Percentiles rank a stretch among this genome's conserved stretches.
These are phyloP conservation scores for Fagopyrum tataricum DNA, from an alignment of 148 eudicot species.

Conservation along the genomic window DNA sequence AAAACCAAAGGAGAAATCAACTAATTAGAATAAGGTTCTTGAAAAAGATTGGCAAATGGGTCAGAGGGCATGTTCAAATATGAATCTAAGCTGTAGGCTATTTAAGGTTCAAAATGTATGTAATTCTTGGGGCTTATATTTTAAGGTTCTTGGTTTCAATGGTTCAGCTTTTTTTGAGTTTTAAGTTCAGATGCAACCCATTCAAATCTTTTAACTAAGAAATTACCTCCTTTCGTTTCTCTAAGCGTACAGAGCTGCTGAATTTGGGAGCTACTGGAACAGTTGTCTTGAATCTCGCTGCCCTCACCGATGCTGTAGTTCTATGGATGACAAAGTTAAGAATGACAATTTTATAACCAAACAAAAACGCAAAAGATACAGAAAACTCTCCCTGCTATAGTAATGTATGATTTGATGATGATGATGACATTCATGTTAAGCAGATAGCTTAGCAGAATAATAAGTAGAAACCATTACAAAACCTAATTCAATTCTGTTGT, in stretches of 20 bases:
- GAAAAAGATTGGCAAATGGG: not conserved
- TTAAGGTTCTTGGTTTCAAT: not conserved
- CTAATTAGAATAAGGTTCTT: not conserved
- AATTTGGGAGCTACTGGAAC: constrained; percentile 79
- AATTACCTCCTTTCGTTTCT: constrained; percentile 76
- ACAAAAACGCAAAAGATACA: not conserved
- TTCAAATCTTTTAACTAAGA: not conserved
- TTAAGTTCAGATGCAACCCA: not conserved
- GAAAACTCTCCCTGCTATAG: not conserved
- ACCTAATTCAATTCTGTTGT: not conserved
- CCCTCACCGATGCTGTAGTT: constrained; percentile 54
- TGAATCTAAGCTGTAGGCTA: not conserved
- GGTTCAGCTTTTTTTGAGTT: not conserved
- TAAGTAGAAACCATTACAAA: not conserved
- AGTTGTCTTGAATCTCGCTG: constrained; percentile 59
- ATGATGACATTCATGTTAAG: not conserved
- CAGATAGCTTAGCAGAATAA: not conserved
- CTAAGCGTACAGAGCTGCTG: constrained; percentile 41
- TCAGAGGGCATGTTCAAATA: not conserved
- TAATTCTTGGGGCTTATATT: not conserved
- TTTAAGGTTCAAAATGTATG: not conserved
- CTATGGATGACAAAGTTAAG: constrained; percentile 47
- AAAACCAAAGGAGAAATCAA: not conserved
- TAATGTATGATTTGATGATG: not conserved
- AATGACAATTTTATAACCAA: constrained; percentile 8